These are phyloP conservation scores for Casuarina equisetifolia DNA, from an alignment of 306 rosid genomes.

Conservation along the genomic window DNA sequence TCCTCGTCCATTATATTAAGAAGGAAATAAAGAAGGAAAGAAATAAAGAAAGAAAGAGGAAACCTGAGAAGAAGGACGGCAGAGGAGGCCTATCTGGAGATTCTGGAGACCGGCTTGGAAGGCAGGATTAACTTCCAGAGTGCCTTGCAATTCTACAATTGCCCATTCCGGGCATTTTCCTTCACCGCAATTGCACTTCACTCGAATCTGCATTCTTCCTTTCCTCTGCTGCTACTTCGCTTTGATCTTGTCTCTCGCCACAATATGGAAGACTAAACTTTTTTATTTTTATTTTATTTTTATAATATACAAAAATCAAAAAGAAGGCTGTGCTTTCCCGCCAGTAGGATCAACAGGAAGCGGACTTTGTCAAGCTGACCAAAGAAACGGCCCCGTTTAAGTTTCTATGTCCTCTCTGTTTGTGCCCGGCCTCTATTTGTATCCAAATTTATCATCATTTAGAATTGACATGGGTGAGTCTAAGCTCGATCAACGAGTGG, in stretches of 20 bases:
- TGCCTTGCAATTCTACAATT: conserved; percentile 70
- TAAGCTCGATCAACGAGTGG: no score
- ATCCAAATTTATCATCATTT: no score
- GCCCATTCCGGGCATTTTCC: conserved; percentile 77
- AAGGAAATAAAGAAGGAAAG: neutral
- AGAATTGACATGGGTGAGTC: no score
- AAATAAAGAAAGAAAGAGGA: neutral
- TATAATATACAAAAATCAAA: no score
- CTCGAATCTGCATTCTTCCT: conserved; percentile 58
- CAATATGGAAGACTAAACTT: neutral
- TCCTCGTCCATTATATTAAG: neutral
- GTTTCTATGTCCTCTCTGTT: no score
- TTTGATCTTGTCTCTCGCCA: neutral
- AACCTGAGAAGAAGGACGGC: conserved; percentile 79
- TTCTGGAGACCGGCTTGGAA: conserved; percentile 60
- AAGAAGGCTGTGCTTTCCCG: no score
- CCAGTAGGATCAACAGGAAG: no score
- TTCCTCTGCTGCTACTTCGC: neutral
- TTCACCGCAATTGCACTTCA: conserved; percentile 64
- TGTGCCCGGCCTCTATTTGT: no score
- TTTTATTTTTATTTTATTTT: no score
- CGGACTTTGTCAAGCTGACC: no score
- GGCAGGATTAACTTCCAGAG: conserved; percentile 59
- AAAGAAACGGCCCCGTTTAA: no score
- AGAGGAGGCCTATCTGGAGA: conserved; percentile 65